phyloP scores from a whole-genome alignment of 2,329 filamentous ascomycete genomes.

The Penicillium palitans region DNA sequence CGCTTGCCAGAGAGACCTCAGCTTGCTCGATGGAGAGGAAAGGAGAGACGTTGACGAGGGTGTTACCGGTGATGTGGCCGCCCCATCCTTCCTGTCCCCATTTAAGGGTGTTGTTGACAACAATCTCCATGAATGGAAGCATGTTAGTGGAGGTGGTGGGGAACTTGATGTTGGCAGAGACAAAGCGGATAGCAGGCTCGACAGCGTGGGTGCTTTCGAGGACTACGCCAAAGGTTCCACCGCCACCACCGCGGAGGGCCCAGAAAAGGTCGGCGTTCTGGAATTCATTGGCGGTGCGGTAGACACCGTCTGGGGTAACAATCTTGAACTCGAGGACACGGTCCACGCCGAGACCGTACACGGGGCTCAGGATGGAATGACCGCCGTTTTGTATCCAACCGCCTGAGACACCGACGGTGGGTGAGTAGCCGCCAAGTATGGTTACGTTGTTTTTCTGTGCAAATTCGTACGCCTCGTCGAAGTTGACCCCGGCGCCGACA shows the following conservation, averaged over 20 bases:
- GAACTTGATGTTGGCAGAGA: slow-evolving; percentile 19
- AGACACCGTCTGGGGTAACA: slow-evolving; percentile 23
- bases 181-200: not conserved
- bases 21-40: slow-evolving; percentile 17
- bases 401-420: slow-evolving; percentile 23
- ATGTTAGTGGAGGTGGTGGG: slow-evolving; percentile 15
- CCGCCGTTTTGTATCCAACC: slow-evolving; percentile 34
- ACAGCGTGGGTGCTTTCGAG: slow-evolving; percentile 10
- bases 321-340: slow-evolving; percentile 33
- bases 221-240: slow-evolving; percentile 22
- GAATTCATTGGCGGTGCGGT: slow-evolving; percentile 18
- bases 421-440: slow-evolving; percentile 23
- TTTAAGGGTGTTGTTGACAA: slow-evolving; percentile 24
- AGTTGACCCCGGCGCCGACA: slow-evolving; percentile 31
- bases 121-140: slow-evolving; percentile 24
- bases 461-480: slow-evolving; percentile 29
- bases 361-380: slow-evolving; percentile 31
- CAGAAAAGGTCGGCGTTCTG: slow-evolving; percentile 26
- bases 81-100: slow-evolving; percentile 27
- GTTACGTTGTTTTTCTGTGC: slow-evolving; percentile 28
- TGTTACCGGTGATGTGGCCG: slow-evolving; percentile 22
- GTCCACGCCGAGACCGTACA: slow-evolving; percentile 32
- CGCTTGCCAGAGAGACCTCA: slow-evolving; percentile 9
- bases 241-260: slow-evolving; percentile 22
- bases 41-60: slow-evolving; percentile 20